Base-by-base conservation (phyloP, 2,329 filamentous ascomycete species). In the Talaromyces marneffei region DNA sequence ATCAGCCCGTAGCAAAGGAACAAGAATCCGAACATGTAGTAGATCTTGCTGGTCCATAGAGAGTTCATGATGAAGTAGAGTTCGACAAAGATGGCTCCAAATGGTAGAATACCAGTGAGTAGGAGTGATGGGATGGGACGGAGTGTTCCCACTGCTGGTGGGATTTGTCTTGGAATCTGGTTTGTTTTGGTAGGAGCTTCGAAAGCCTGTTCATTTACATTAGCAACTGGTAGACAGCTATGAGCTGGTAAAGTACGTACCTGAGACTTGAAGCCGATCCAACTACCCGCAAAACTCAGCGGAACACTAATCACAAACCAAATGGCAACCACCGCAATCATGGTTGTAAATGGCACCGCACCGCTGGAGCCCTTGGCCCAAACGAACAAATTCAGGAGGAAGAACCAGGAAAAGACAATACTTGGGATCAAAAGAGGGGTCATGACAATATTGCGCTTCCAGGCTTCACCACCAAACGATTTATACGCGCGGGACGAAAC, bases 21-120 rank as follows among this genome's bases (percentile, higher is more conserved):
- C 37, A 99, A 81, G 83, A 99, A 99, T 23, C 94, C 94, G 70
- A 99, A 99, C 94, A 99, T 99, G 83, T 99, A 99, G 82, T 99
- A 99, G 67, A 99, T 94, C 77, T 94, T 91, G 80, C 88, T 93
- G 77, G 95, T 96, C 94, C 94, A 99, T 73, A 99, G 93, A 27
- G 91, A 96, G 78, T 88, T 96, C 91, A 99, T 96, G 80, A 99
- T 97, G 78, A 97, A 97, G 83, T 96, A 97, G 2, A 99, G 86
- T 79, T 99, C 94, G 52, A 97, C 92, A 67, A 97, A 97, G 72
- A 99, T 97, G 64, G 94, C 93, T 52, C 90, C 92, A 70, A 99
- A 99, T 0, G 94, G 94, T 27, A 97, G 82, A 56, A 97, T 87
- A 57, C 94, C 94, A 25, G 95, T 93, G 23, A 97, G 83, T 16